phyloP scores from a whole-genome alignment of 306 rosid species.

The Myrica gale region DNA sequence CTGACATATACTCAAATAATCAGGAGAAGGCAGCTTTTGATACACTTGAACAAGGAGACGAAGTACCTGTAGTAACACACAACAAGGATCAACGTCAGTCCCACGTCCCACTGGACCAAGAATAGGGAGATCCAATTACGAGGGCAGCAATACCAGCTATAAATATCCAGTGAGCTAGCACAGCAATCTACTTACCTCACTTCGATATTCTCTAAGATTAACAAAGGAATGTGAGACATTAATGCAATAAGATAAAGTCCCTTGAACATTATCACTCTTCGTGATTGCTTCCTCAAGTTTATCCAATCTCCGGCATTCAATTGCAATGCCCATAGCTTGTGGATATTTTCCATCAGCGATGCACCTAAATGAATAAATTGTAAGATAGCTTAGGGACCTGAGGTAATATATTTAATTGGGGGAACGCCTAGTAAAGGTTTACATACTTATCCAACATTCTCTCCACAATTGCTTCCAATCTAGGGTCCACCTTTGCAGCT shows the following conservation, averaged over 20 bases:
- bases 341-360: slow-evolving; percentile 88
- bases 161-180: neutral
- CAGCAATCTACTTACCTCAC: slow-evolving; percentile 53
- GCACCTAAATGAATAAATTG: slow-evolving; percentile 53
- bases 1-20: slow-evolving; percentile 93
- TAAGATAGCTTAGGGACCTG: slow-evolving; percentile 14
- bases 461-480: slow-evolving; percentile 96
- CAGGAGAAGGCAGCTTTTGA: slow-evolving; percentile 91
- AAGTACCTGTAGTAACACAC: slow-evolving; percentile 57
- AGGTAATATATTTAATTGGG: slow-evolving; percentile 3
- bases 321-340: slow-evolving; percentile 97
- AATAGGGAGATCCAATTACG: neutral
- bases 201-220: slow-evolving; percentile 88
- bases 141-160: neutral
- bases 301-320: slow-evolving; percentile 97
- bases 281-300: slow-evolving; percentile 97
- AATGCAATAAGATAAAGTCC: slow-evolving; percentile 89
- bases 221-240: slow-evolving; percentile 86
- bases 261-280: slow-evolving; percentile 88
- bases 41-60: slow-evolving; percentile 90
- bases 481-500: slow-evolving; percentile 63
- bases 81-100: slow-evolving; percentile 10
- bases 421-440: slow-evolving; percentile 2
- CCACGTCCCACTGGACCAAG: slow-evolving; percentile 6
- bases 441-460: slow-evolving; percentile 94